Conservation (phyloP, 2,329 filamentous ascomycete species). For the Ophiostoma sp. region DNA sequence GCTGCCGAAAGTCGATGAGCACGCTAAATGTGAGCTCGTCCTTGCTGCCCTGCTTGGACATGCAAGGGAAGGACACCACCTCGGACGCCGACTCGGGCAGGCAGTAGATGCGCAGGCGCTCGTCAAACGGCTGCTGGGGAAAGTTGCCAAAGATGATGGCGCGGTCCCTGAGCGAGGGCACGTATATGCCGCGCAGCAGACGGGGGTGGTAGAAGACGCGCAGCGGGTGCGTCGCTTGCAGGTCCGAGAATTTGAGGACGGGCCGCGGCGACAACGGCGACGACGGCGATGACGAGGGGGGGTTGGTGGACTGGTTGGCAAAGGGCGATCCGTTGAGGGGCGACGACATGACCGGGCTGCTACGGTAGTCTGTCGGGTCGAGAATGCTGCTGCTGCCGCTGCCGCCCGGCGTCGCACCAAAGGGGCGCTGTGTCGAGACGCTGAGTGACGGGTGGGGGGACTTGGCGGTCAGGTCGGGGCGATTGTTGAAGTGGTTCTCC, state of each 20-base stretch:
- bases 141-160: slow-evolving; percentile 10
- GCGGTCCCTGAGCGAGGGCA: slow-evolving; percentile 21
- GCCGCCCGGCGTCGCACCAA: not conserved
- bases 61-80: slow-evolving; percentile 19
- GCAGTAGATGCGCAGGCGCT: slow-evolving; percentile 22
- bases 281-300: too few relatives aligned
- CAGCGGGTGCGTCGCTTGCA: not conserved
- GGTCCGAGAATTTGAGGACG: not conserved
- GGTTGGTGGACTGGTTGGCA: too few relatives aligned
- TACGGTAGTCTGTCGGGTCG: not conserved
- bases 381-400: not conserved
- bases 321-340: not conserved
- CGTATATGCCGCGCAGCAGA: slow-evolving; percentile 22
- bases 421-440: not conserved
- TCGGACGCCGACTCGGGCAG: slow-evolving; percentile 21
- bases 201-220: slow-evolving; percentile 21
- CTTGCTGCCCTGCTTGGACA: slow-evolving; percentile 10
- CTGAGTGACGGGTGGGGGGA: not conserved
- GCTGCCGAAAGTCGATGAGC: slow-evolving; percentile 21
- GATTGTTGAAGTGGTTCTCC: not conserved
- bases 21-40: slow-evolving; percentile 21
- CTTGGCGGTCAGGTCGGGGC: not conserved
- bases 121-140: slow-evolving; percentile 20
- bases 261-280: not conserved
- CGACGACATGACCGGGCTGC: not conserved